Evolutionary conservation across 352 stramenopile genomes (phyloP).

Genomic region (Pythium graminicola): DNA sequence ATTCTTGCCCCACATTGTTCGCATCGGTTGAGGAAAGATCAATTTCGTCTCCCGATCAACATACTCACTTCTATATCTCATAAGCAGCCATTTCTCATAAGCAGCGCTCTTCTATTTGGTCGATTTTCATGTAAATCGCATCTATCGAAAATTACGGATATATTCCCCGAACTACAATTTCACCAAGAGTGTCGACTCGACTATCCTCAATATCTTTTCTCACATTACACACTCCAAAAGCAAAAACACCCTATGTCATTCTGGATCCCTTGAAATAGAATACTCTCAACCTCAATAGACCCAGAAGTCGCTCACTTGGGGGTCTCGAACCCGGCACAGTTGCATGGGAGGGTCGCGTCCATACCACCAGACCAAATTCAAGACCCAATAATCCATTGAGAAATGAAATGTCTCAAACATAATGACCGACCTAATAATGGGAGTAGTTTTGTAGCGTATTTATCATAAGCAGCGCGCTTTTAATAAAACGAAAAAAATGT

Average conservation of each 20-base stretch:
- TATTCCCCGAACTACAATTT: no score
- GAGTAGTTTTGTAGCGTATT: not conserved
- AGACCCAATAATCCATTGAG: not conserved
- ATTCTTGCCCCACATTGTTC: no score
- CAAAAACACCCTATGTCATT: not conserved
- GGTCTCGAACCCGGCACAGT: slow-evolving; percentile 14
- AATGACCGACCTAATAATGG: not conserved
- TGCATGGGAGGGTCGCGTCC: slow-evolving; percentile 6
- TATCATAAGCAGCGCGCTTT: not conserved
- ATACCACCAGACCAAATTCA: slow-evolving; percentile 17
- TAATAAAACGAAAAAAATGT: not conserved
- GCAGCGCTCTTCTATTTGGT: no score
- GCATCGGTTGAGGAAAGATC: no score
- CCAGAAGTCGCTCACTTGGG: slow-evolving; percentile 2
- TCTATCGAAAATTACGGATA: no score
- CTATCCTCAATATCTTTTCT: no score
- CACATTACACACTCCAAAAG: no score
- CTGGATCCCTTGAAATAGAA: slow-evolving; percentile 11
- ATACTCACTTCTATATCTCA: no score
- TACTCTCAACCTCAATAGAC: slow-evolving; percentile 14
- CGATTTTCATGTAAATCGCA: no score
- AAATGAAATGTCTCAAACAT: not conserved
- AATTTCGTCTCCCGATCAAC: no score
- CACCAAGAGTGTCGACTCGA: no score
- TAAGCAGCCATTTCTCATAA: no score